Evolutionary conservation across 2,329 filamentous ascomycete species (phyloP), one percentile per base, ranked within the genome.

Genomic region (Hypoxylon sp.): DNA sequence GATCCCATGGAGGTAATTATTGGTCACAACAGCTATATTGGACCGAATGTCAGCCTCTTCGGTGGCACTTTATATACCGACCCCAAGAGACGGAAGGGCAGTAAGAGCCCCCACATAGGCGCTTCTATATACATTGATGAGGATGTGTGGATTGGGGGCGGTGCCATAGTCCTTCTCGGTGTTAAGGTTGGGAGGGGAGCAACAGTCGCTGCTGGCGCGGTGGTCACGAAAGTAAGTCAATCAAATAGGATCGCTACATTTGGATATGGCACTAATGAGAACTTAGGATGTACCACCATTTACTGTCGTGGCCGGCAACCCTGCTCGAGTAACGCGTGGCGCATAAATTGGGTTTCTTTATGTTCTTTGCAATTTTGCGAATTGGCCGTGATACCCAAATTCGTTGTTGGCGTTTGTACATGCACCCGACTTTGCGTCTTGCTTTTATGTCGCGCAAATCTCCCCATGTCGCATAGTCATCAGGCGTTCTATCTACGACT

Each of bases 1-100:
- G 96, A 99, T 77, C 90, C 94, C n/a, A 92, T 90, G 77, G 86
- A 90, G 69, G 91, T 98, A 66, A 89, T 84, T 50, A 94, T 98
- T 74, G 94, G 94, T 2, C 88, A 93, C 67, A 89, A 92, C 64
- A 89, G 88, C 56, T 87, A 91, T 76, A 90, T 94, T 70, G 93
- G 93, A 2, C 92, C 93, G 0, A 93, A 94, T 72, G 95, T 98
- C 63, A 95, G 89, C 70, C 92, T 98, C 72, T 92, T 93, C 76
- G 94, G 92, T 14, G 89, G 90, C 34, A 91, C 89, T 45, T 85
- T 91, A 52, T 89, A 90, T 45, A 89, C 90, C 13, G 93, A 97
- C 76, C 89, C 91, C 28, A 89, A 91, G 77, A 86, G 87, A 69
- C 86, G 93, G 21, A 89, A 91, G 73, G 94, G 93, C 5, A 91